These are phyloP conservation scores for Cladosporium sp. DNA, from an alignment of 2,329 filamentous ascomycete genomes.

Conservation along the genomic window DNA sequence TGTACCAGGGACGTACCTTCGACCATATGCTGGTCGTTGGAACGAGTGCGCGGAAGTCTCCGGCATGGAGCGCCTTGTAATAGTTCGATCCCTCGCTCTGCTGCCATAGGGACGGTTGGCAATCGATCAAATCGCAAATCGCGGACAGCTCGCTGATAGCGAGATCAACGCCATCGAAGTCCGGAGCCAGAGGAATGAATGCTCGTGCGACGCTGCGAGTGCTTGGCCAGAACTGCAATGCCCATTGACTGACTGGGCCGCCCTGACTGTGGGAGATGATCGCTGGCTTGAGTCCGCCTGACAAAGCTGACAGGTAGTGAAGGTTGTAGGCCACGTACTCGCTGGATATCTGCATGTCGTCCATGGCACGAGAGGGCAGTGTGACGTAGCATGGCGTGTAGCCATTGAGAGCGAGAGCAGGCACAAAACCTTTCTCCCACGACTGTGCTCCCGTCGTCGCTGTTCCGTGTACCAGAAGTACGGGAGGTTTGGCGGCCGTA, in stretches of 20 bases:
- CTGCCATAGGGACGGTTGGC: conserved; percentile 36
- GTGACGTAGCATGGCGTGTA: conserved; percentile 38
- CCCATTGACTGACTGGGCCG: conserved; percentile 37
- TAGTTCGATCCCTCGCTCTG: conserved; percentile 35
- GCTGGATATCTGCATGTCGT: conserved; percentile 37
- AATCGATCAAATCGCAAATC: conserved; percentile 32
- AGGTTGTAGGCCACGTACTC: conserved; percentile 38
- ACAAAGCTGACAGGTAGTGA: conserved; percentile 33
- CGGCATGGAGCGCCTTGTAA: conserved; percentile 32
- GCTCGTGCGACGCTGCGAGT: conserved; percentile 30
- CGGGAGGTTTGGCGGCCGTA: conserved; percentile 29
- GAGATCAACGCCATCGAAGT: conserved; percentile 35
- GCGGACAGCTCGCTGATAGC: conserved; percentile 27
- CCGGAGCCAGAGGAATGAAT: conserved; percentile 35
- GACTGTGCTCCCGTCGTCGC: conserved; percentile 33
- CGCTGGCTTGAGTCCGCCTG: conserved; percentile 31
- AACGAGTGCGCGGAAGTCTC: conserved; percentile 31
- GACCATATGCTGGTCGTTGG: conserved; percentile 36
- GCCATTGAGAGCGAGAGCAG: conserved; percentile 33
- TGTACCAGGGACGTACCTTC: conserved; percentile 19
- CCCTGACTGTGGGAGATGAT: conserved; percentile 37
- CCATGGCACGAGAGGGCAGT: conserved; percentile 34
- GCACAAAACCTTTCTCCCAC: conserved; percentile 36
- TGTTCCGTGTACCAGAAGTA: conserved; percentile 37
- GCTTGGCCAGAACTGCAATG: conserved; percentile 37